Evolutionary conservation across 140 eudicot species (phyloP), one percentile per base, ranked within the genome.

Genomic region (Senecio squalidus): DNA sequence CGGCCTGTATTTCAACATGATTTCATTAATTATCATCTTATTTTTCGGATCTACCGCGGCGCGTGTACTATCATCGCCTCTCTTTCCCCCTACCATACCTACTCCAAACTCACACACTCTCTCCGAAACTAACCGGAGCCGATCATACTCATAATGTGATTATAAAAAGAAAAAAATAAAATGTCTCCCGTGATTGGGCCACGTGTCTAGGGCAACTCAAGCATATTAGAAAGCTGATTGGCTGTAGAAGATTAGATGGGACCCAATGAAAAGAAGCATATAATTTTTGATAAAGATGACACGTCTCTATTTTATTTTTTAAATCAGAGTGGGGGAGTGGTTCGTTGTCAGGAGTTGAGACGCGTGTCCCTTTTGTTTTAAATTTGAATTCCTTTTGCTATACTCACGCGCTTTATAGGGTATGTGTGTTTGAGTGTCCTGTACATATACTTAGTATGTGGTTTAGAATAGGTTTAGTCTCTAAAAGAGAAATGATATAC

Each of bases 1-100:
- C 76, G 94, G 94, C 60, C 96, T 76, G 79, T 63, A 88, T 57
- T 78, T 73, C 33, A 83, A 78, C 94, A 88, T 78, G 6, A 87
- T 67, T 72, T 74, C 72, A 24, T 80, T 75, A 14, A 87, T 70
- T 24, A 78, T 64, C 72, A 56, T 48, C 59, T 76, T 70, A 41
- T 66, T 75, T 4, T 71, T 55, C 20, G 16, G 46, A 39, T 59
- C 57, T 22, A 34, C 44, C 0, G 67, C 49, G 62, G 36, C 23
- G 21, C 18, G n/a, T 68, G 22, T 9, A 5, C 31, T 33, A 27
- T 34, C 66, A 10, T n/a, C 22, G 6, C 63, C 46, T 9, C 30
- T 55, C 36, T 71, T 65, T 59, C 59, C 71, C 6, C 62, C 44
- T 20, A 41, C 43, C 78, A 73, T 66, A 56, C 38, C 66, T 52